Percentiles rank a stretch among this genome's conserved stretches.
phyloP scores from a whole-genome alignment of 1,284 basidiomycete species.

The Sporisorium iseilematis-ciliati region DNA sequence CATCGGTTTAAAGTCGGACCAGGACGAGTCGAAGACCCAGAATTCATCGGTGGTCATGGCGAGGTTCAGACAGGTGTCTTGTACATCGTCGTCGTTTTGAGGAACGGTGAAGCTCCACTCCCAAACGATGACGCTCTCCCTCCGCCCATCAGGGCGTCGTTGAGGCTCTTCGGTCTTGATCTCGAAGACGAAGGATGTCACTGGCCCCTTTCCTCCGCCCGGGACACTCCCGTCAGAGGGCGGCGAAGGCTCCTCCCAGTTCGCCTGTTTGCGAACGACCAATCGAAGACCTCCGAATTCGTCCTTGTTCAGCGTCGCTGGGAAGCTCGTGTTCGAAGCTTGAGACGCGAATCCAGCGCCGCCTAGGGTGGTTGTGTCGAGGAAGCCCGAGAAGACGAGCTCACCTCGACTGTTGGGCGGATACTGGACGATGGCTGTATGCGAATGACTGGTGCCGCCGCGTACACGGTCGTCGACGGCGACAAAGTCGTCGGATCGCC shows the following conservation, averaged over 20 bases:
- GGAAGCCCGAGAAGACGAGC: slow-evolving; percentile 56
- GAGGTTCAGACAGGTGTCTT: slow-evolving; percentile 11
- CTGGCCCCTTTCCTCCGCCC: slow-evolving; percentile 47
- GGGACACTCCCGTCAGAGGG: slow-evolving; percentile 17
- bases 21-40: slow-evolving; percentile 64
- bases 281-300: slow-evolving; percentile 40
- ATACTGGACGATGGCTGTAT: slow-evolving; percentile 65
- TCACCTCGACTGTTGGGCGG: slow-evolving; percentile 41
- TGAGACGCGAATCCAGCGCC: slow-evolving; percentile 74
- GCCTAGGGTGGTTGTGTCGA: slow-evolving; percentile 72
- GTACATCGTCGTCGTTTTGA: slow-evolving; percentile 2
- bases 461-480: slow-evolving; percentile 72
- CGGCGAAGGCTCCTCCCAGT: slow-evolving; percentile 18
- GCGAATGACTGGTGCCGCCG: slow-evolving; percentile 71
- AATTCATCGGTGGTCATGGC: slow-evolving; percentile 34
- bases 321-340: slow-evolving; percentile 59
- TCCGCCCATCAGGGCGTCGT: slow-evolving; percentile 68
- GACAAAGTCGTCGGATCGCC: slow-evolving; percentile 65
- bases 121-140: slow-evolving; percentile 71
- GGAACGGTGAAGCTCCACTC: slow-evolving; percentile 70
- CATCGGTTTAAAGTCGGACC: slow-evolving; percentile 71
- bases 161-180: slow-evolving; percentile 70
- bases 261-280: slow-evolving; percentile 33
- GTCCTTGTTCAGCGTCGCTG: slow-evolving; percentile 32
- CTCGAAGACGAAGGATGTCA: slow-evolving; percentile 70